Evolutionary conservation across 192 early-diverging fungal genomes (phyloP).

Genomic region (Coemansia sp.): DNA sequence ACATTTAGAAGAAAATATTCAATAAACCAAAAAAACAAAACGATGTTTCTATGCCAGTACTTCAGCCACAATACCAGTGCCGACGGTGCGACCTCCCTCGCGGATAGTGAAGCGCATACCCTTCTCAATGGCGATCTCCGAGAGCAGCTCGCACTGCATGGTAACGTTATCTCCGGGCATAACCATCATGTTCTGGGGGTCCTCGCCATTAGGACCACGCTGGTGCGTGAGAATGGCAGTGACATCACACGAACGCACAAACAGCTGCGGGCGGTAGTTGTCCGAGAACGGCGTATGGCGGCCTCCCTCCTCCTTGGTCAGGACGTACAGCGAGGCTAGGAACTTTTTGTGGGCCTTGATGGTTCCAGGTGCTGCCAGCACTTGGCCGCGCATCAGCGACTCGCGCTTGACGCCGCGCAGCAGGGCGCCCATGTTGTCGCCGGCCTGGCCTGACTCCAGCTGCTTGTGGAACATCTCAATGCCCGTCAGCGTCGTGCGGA

Average conservation of each 20-base stretch:
- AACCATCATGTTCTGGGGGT: slow-evolving; percentile 94
- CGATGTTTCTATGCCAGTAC: slow-evolving; percentile 62
- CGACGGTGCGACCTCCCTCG: slow-evolving; percentile 97
- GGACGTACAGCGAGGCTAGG: slow-evolving; percentile 88
- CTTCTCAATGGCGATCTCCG: slow-evolving; percentile 88
- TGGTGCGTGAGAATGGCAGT: slow-evolving; percentile 82
- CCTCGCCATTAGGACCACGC: slow-evolving; percentile 68
- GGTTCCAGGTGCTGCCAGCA: slow-evolving; percentile 88
- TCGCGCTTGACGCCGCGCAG: slow-evolving; percentile 98
- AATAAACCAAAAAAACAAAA: slow-evolving; percentile 1
- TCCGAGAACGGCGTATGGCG: slow-evolving; percentile 97
- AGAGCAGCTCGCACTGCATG: slow-evolving; percentile 82
- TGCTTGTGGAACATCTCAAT: slow-evolving; percentile 99
- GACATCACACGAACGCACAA: slow-evolving; percentile 95
- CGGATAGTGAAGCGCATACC: slow-evolving; percentile 97
- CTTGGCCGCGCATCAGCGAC: slow-evolving; percentile 93
- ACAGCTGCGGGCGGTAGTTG: slow-evolving; percentile 98
- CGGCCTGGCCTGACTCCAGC: slow-evolving; percentile 95
- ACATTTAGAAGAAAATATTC: slow-evolving; percentile 18
- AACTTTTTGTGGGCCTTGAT: slow-evolving; percentile 97
- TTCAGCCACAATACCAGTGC: slow-evolving; percentile 88
- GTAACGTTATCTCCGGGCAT: slow-evolving; percentile 98
- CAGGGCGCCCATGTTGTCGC: slow-evolving; percentile 98
- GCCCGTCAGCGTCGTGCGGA: slow-evolving; percentile 95
- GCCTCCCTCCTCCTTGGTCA: slow-evolving; percentile 98